phyloP scores from a whole-genome alignment of 768 basidiomycete species.

The Podaxis mareebaensis region DNA sequence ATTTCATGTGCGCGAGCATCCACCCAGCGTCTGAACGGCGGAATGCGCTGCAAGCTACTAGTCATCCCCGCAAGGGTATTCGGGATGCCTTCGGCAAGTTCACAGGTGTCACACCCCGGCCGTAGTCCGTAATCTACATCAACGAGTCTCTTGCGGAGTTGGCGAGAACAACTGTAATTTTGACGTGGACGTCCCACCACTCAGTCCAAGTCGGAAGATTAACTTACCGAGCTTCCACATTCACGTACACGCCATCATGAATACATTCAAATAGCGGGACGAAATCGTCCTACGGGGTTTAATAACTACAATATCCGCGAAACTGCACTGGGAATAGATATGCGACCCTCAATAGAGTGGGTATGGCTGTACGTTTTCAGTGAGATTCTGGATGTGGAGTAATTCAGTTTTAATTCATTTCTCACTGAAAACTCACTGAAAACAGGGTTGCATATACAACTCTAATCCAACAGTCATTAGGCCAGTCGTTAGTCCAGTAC shows the following conservation, averaged over 20 bases:
- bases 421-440: neutral
- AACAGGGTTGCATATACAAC: neutral
- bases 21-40: neutral
- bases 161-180: neutral
- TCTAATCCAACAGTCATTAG: neutral
- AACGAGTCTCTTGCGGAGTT: neutral
- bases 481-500: neutral
- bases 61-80: neutral
- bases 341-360: too few species aligned
- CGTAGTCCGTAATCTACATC: neutral
- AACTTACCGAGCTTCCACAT: neutral
- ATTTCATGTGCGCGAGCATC: neutral
- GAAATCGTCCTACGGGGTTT: neutral
- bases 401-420: too few species aligned
- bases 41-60: neutral
- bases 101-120: neutral
- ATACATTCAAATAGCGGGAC: neutral
- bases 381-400: too few species aligned
- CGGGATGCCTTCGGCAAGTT: neutral
- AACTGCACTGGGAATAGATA: neutral
- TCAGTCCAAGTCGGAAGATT: neutral
- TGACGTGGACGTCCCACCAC: neutral
- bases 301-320: neutral
- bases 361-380: too few species aligned
- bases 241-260: conserved; percentile 6